A percentile compares a stretch with the other conserved stretches of the same genome.
These are phyloP conservation scores for Sugiyamaella qingdaonensis DNA, from an alignment of 805 yeast genomes.

Conservation along the genomic window DNA sequence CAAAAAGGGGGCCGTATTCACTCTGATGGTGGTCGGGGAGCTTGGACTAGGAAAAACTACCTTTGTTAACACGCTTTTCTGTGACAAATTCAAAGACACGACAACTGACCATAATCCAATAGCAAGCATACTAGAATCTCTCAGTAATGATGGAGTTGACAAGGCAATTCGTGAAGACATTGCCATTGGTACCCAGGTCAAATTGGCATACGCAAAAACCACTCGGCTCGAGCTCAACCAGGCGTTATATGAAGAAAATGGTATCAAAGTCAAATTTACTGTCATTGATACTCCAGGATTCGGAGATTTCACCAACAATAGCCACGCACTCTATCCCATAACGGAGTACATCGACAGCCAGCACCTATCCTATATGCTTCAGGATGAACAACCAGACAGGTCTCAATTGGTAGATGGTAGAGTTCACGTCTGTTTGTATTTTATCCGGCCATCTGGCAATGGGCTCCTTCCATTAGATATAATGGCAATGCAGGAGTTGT, in stretches of 20 bases:
- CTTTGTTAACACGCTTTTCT: conserved; percentile 76
- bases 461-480: conserved; percentile 83
- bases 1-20: conserved; percentile 55
- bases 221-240: conserved; percentile 50
- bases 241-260: conserved; percentile 79
- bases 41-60: conserved; percentile 90
- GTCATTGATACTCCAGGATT: conserved; percentile 92
- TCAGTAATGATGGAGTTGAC: background rate
- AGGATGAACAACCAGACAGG: conserved; percentile 88
- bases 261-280: conserved; percentile 70
- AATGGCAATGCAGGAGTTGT: conserved; percentile 78
- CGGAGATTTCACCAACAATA: conserved; percentile 85
- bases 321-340: conserved; percentile 80
- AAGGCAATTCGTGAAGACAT: background rate
- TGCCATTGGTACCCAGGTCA: background rate
- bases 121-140: background rate
- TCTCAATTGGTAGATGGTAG: conserved; percentile 54
- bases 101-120: conserved; percentile 25
- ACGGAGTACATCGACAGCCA: conserved; percentile 89
- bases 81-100: conserved; percentile 44
- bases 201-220: conserved; percentile 48
- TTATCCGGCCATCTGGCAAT: conserved; percentile 88
- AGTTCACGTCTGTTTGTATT: conserved; percentile 87
- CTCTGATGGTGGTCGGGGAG: conserved; percentile 75
- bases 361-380: conserved; percentile 82